Evolutionary conservation across 2,329 filamentous ascomycete species (phyloP), one percentile per base, ranked within the genome.

Genomic region (Sclerotinia trifoliorum): DNA sequence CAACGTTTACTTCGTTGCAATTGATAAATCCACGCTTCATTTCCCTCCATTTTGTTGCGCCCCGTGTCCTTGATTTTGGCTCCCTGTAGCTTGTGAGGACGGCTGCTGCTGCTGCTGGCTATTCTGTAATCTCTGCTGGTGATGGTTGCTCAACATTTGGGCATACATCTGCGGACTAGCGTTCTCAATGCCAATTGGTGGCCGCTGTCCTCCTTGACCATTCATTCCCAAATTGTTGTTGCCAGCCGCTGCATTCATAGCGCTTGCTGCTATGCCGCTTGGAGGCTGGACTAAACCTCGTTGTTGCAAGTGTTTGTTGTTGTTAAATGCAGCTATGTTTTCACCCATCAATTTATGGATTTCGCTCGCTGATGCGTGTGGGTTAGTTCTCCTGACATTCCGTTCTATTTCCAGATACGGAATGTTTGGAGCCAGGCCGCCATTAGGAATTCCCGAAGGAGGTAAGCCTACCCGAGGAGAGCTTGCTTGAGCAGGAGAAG

Each of bases 211-310:
- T 65, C 42, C 54, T 49, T 56, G 64, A 11, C 54, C 71, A 67
- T 39, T 65, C 52, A 54, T 48, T 58, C 66, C 60, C 63, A 68
- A n/a, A n/a, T 42, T 68, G 61, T 42, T 74, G 69, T 75, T 75
- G 58, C 82, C 82, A 26, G 82, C 81, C 24, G 81, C 83, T 26
- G 83, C 82, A 74, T 82, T 83, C 77, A 84, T 81, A 3, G 83
- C 82, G 52, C 80, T 82, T 73, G 84, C 82, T n/a, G 81, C 82
- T n/a, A 75, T 68, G 64, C 78, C 81, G 70, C 83, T 81, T 10
- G 67, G 70, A 57, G 71, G 70, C 48, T 75, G 74, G 6, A 70
- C 70, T 62, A 76, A 73, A 29, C 75, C 60, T 71, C 80, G 80
- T 69, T 80, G 79, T 44, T 71, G 71, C 24, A 63, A 24, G 6